Base-by-base conservation (phyloP, 1,284 basidiomycete genomes). In the Mycosarcoma maydis region DNA sequence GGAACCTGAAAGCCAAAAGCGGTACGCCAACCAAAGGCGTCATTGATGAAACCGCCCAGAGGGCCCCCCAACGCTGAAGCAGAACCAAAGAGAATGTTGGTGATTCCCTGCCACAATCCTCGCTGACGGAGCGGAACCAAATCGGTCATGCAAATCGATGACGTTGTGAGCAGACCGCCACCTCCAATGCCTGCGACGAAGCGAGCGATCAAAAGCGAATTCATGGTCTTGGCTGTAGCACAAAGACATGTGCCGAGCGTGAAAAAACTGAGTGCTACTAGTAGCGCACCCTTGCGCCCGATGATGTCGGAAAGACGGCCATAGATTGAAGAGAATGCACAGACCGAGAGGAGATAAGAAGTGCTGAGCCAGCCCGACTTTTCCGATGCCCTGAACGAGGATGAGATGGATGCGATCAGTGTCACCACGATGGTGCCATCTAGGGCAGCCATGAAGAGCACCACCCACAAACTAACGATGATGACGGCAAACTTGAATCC, bases 121-220 rank as follows among this genome's bases (percentile, higher is more conserved):
- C 84, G 62, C 7, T 82, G 78, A 32, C 81, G 80, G 48, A 84
- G 64, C 4, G 79, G 77, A 1, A 84, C 83, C 20, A 85, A 69
- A 54, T 84, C 84, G 1, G 80, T 78, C 42, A 83, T 80, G 41
- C 84, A 80, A 53, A 83, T 82, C 67, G 84, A 84, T 9, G 79
- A 72, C 50, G 84, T 81, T 13, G 79, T 79, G 32, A 83, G 83
- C 47, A 84, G 74, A 4, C 84, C 84, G 8, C 84, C 84, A 10
- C 84, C 84, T 6, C 84, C 84, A n/a, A 84, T 81, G 33, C 84
- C 84, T 2, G 82, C 79, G 6, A 84, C 78, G 7, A 83, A 83
- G 13, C 84, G 72, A 29, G 80, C 82, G 22, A 72, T 48, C 22
- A 76, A 66, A 19, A 79, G 62, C 61, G 72, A 66, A 42, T 53